Evolutionary conservation across 306 rosid genomes (phyloP).

Genomic region (Prinsepia uniflora): DNA sequence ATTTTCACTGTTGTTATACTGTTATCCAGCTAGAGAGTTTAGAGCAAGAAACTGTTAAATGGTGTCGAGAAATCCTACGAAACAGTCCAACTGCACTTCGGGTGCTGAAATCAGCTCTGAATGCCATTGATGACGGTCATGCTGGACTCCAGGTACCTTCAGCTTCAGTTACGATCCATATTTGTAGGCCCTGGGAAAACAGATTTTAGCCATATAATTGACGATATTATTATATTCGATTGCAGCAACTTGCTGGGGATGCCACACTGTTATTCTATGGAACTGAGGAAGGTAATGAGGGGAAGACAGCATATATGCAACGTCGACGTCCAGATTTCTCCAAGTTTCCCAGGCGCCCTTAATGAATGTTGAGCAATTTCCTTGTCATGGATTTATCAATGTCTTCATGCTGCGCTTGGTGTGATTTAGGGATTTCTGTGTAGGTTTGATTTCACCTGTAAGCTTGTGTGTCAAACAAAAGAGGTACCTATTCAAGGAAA

Average conservation of each 20-base stretch:
- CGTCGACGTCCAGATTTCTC: slow-evolving; percentile 73
- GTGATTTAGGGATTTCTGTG: neutral
- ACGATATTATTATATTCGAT: neutral
- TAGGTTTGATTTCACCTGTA: neutral
- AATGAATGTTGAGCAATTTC: neutral
- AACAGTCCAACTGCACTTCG: slow-evolving; percentile 91
- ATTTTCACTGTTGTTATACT: neutral
- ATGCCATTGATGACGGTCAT: slow-evolving; percentile 90
- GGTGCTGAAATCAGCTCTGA: slow-evolving; percentile 77
- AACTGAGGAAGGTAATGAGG: slow-evolving; percentile 73
- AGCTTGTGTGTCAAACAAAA: neutral
- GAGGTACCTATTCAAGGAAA: neutral
- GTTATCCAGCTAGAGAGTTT: slow-evolving; percentile 52
- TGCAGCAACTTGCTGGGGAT: slow-evolving; percentile 72
- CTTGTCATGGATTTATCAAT: neutral
- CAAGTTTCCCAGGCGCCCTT: slow-evolving; percentile 62
- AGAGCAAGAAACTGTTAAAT: slow-evolving; percentile 81
- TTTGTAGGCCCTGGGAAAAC: neutral
- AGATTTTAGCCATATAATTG: too few relatives aligned
- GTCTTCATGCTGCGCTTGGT: neutral
- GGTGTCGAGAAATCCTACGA: slow-evolving; percentile 82
- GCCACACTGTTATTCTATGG: slow-evolving; percentile 77
- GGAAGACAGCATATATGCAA: slow-evolving; percentile 60
- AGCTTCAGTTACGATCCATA: neutral
- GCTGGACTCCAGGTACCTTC: slow-evolving; percentile 80